Evolutionary conservation across 495 filamentous ascomycete species (phyloP).

Genomic region (Acidiella bohemica): DNA sequence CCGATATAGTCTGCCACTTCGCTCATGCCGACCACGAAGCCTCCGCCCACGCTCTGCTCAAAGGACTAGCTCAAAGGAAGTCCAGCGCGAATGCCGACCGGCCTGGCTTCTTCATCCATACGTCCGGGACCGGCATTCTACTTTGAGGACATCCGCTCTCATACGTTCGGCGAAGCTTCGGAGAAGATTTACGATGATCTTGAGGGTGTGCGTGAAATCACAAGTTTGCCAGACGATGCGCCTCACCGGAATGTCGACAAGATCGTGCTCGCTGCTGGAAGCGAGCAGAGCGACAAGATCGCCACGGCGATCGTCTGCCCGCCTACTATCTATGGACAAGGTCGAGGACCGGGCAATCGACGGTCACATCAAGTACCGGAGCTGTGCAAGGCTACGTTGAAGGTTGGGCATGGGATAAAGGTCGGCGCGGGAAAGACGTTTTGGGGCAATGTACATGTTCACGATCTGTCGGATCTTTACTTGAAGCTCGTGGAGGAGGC

Average conservation of each 20-base stretch:
- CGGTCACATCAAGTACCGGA: slow-evolving; percentile 51
- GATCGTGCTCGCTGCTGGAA: slow-evolving; percentile 38
- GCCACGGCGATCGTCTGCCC: slow-evolving; percentile 65
- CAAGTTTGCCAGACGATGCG: slow-evolving; percentile 41
- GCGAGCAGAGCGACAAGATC: slow-evolving; percentile 34
- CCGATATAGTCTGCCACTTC: slow-evolving; percentile 49
- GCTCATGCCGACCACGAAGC: slow-evolving; percentile 27
- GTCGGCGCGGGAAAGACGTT: slow-evolving; percentile 49
- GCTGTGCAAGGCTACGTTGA: slow-evolving; percentile 42
- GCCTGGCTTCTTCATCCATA: slow-evolving; percentile 49
- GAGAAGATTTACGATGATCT: slow-evolving; percentile 44
- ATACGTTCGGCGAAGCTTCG: slow-evolving; percentile 40
- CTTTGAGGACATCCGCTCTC: slow-evolving; percentile 36
- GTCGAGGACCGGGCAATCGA: slow-evolving; percentile 56
- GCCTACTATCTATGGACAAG: slow-evolving; percentile 63
- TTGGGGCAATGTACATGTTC: slow-evolving; percentile 65
- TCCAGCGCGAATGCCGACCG: slow-evolving; percentile 28
- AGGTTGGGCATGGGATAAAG: slow-evolving; percentile 49
- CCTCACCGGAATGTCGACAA: slow-evolving; percentile 50
- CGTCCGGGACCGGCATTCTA: slow-evolving; percentile 48
- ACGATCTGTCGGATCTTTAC: slow-evolving; percentile 56
- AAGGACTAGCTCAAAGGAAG: slow-evolving; percentile 29
- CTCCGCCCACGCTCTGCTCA: slow-evolving; percentile 21
- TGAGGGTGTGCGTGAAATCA: slow-evolving; percentile 42
- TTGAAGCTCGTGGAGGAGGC: slow-evolving; percentile 54